Evolutionary conservation across 169 alveolate species (phyloP).

Genomic region (Neospora caninum): DNA sequence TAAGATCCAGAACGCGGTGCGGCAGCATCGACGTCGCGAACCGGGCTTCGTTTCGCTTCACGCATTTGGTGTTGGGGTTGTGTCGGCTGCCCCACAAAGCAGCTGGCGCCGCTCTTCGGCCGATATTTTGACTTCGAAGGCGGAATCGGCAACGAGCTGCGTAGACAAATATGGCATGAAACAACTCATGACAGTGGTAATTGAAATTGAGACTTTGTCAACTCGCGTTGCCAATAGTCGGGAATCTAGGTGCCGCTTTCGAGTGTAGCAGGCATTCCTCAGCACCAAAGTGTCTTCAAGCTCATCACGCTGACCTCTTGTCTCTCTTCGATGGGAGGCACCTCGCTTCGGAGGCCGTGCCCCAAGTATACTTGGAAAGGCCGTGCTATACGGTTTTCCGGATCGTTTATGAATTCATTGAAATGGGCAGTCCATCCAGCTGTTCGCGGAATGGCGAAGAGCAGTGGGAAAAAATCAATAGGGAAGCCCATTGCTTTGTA

Average conservation of each 20-base stretch:
- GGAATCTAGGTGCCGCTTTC: neutral
- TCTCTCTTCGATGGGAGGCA: neutral
- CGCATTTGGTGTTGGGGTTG: neutral
- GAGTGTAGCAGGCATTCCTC: neutral
- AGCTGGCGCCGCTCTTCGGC: conserved; percentile 19
- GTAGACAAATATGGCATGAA: neutral
- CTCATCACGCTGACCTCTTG: conserved; percentile 1
- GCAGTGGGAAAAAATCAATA: conserved; percentile 83
- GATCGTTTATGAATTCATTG: conserved; percentile 63
- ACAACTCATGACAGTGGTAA: neutral
- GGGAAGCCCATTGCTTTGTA: conserved; percentile 85
- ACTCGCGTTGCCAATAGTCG: neutral
- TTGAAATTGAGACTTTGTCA: no score
- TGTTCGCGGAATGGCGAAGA: conserved; percentile 86
- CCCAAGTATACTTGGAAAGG: conserved; percentile 68
- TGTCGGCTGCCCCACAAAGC: neutral
- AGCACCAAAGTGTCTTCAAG: neutral
- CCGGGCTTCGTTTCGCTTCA: no score
- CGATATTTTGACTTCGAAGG: conserved; percentile 1
- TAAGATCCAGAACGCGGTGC: no score
- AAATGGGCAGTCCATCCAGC: conserved; percentile 90
- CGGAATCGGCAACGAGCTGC: neutral
- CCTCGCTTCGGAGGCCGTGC: conserved; percentile 32
- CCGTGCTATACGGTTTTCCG: conserved; percentile 57
- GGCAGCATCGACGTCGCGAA: no score